Percentiles rank a stretch among this genome's conserved stretches.
Evolutionary conservation across 176 grass and related monocot genomes (phyloP).

Genomic region (Triticum urartu): DNA sequence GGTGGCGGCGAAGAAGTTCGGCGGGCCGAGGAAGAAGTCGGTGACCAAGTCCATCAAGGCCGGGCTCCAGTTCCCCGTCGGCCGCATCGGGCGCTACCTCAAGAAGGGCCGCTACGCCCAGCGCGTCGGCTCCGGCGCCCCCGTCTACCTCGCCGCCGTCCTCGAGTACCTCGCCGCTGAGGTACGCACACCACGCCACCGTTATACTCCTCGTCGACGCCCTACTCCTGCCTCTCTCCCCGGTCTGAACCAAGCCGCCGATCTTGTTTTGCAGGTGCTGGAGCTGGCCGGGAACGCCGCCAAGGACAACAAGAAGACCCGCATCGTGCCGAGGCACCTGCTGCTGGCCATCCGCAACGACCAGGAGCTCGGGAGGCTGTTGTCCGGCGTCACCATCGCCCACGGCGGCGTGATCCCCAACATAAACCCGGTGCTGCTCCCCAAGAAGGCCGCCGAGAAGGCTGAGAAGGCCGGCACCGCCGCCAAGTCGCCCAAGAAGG

Average conservation of each 20-base stretch:
- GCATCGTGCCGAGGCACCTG: slow-evolving; percentile 46
- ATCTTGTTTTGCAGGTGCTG: slow-evolving; percentile 8
- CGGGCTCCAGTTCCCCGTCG: slow-evolving; percentile 55
- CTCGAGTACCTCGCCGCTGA: slow-evolving; percentile 53
- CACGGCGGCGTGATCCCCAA: slow-evolving; percentile 50
- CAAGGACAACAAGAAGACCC: slow-evolving; percentile 45
- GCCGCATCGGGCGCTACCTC: slow-evolving; percentile 45
- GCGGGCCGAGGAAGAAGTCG: slow-evolving; percentile 49
- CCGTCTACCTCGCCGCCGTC: slow-evolving; percentile 74
- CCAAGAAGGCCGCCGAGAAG: slow-evolving; percentile 46
- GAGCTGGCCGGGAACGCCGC: slow-evolving; percentile 54
- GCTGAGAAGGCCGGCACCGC: slow-evolving; percentile 1
- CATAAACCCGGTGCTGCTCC: slow-evolving; percentile 46
- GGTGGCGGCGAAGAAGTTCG: slow-evolving; percentile 12
- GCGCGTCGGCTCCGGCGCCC: slow-evolving; percentile 63
- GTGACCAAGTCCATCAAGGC: slow-evolving; percentile 51
- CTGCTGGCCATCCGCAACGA: slow-evolving; percentile 51
- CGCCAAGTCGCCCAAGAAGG: slow-evolving; percentile 24
- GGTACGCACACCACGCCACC: neutral
- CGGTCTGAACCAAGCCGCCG: neutral
- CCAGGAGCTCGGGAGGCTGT: slow-evolving; percentile 45
- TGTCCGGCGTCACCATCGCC: slow-evolving; percentile 36
- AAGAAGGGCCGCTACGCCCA: slow-evolving; percentile 50
- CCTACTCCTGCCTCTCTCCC: neutral
- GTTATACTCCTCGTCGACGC: rapidly evolving